Percentiles rank a stretch among this genome's conserved stretches.
Conservation (phyloP, 768 basidiomycete genomes). For the Crucibulum laeve region DNA sequence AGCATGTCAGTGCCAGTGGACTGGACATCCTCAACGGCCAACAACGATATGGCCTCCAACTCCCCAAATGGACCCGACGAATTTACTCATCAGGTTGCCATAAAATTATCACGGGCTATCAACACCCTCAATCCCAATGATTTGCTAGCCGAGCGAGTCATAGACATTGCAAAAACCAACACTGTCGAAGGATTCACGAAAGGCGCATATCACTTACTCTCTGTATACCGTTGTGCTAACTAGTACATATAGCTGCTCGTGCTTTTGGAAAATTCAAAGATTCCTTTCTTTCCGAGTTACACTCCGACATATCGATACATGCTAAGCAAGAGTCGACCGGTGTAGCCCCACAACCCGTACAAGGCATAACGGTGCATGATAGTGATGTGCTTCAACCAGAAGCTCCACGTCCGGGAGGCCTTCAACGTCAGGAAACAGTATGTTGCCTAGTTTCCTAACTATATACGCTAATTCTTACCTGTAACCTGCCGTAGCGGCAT, state of each 20-base stretch:
- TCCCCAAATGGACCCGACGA: constrained; percentile 22
- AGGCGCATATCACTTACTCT: constrained; percentile 37
- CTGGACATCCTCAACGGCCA: background rate
- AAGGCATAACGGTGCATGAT: constrained; percentile 74
- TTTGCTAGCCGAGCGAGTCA: constrained; percentile 71
- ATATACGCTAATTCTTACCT: background rate
- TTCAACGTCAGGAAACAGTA: constrained; percentile 65
- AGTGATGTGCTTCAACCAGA: constrained; percentile 85
- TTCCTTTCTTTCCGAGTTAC: constrained; percentile 72
- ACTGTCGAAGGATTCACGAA: constrained; percentile 58
- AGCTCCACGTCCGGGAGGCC: constrained; percentile 70
- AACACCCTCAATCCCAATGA: constrained; percentile 84
- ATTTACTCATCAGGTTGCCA: constrained; percentile 67
- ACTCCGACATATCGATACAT: constrained; percentile 75
- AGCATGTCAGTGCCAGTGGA: background rate
- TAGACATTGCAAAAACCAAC: constrained; percentile 75
- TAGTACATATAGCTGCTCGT: constrained; percentile 50
- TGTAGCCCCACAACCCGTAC: constrained; percentile 51
- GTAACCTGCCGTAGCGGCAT: constrained; percentile 49
- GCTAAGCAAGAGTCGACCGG: constrained; percentile 59
- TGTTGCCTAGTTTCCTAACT: constrained; percentile 14
- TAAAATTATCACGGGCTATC: constrained; percentile 76
- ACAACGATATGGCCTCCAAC: constrained; percentile 19
- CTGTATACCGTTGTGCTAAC: background rate
- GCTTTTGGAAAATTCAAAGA: constrained; percentile 86